Percentiles rank a stretch among this genome's conserved stretches.
phyloP scores from a whole-genome alignment of 305 asterid genomes.

The Caryopteris hybrid region DNA sequence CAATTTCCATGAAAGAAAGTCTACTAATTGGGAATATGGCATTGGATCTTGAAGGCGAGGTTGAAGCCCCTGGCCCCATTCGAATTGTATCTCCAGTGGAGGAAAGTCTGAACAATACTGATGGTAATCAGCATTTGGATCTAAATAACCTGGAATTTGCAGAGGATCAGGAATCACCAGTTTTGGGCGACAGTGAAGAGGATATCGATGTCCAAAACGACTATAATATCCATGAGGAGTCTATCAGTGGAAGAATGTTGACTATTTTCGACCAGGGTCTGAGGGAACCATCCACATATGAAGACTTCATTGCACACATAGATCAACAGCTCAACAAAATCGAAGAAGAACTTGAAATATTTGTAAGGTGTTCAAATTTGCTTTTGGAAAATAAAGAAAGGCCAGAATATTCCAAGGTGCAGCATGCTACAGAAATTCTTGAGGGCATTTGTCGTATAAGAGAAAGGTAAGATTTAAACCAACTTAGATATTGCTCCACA shows the following conservation, averaged over 20 bases:
- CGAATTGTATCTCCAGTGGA: slow-evolving; percentile 63
- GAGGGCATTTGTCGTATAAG: slow-evolving; percentile 47
- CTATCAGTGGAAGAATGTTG: slow-evolving; percentile 17
- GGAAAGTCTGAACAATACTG: slow-evolving; percentile 22
- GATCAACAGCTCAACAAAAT: slow-evolving; percentile 60
- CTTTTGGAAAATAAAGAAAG: slow-evolving; percentile 47
- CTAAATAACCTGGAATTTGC: slow-evolving; percentile 16
- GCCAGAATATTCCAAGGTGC: slow-evolving; percentile 48
- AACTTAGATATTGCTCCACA: background rate
- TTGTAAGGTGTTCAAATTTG: slow-evolving; percentile 51
- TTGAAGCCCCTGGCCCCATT: slow-evolving; percentile 37
- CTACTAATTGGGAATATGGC: slow-evolving; percentile 70
- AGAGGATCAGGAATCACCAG: slow-evolving; percentile 33
- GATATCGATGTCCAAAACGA: slow-evolving; percentile 20
- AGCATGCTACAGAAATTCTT: slow-evolving; percentile 54
- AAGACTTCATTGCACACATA: slow-evolving; percentile 54
- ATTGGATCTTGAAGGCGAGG: slow-evolving; percentile 46
- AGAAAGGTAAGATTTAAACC: slow-evolving; percentile 51
- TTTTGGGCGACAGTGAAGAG: slow-evolving; percentile 18
- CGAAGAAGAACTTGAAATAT: slow-evolving; percentile 64
- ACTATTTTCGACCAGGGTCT: slow-evolving; percentile 23
- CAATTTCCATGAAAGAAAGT: slow-evolving; percentile 67
- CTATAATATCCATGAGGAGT: slow-evolving; percentile 18
- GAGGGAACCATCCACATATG: slow-evolving; percentile 43
- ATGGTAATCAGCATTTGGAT: slow-evolving; percentile 23